Conservation (phyloP, 192 early-diverging fungal species). For the Rhizophagus clarus region DNA sequence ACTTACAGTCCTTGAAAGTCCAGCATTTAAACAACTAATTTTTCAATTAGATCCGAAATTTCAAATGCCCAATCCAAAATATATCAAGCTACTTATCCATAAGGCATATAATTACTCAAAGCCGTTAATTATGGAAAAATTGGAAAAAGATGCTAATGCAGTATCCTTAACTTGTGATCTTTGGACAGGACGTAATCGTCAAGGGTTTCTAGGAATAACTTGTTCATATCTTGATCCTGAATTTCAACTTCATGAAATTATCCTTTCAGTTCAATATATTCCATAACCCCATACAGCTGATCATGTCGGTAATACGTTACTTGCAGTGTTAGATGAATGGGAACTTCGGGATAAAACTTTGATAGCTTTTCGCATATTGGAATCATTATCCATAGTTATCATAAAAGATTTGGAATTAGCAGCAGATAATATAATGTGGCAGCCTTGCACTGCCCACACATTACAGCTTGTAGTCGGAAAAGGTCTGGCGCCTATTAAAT, state of each 20-base stretch:
- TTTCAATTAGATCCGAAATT: background rate
- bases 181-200: background rate
- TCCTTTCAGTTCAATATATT: background rate
- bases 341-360: background rate
- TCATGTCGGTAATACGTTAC: background rate
- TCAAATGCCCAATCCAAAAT: background rate
- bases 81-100: background rate
- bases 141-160: background rate
- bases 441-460: background rate
- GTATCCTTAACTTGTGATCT: conserved; percentile 9
- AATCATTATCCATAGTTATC: background rate
- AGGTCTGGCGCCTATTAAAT: background rate
- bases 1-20: background rate
- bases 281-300: background rate
- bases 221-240: background rate
- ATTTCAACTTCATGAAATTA: background rate
- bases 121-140: background rate
- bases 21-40: background rate
- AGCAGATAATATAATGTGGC: background rate
- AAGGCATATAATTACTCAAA: background rate
- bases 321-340: background rate
- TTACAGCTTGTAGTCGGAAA: background rate
- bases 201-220: background rate
- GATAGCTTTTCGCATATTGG: too few relatives aligned
- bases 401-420: background rate